phyloP scores from a whole-genome alignment of 768 basidiomycete genomes.

The Trametopsis cervina region DNA sequence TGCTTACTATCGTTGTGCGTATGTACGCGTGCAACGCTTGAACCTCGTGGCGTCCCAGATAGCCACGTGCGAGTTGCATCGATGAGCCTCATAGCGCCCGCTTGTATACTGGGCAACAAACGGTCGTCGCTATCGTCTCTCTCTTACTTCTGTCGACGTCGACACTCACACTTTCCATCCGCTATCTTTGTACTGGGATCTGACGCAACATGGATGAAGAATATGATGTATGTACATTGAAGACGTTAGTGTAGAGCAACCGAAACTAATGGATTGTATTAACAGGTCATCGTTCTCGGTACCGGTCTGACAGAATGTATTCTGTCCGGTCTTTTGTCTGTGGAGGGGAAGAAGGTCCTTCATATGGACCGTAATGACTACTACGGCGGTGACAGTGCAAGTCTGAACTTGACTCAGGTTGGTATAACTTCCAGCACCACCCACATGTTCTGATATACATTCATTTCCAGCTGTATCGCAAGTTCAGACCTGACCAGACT shows the following conservation, averaged over 20 bases:
- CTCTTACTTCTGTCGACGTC: constrained; percentile 10
- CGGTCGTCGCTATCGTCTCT: not conserved
- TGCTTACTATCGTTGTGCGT: no score
- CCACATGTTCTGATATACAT: constrained; percentile 13
- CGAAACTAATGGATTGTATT: constrained; percentile 5
- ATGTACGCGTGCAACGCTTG: not conserved
- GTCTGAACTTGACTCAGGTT: constrained; percentile 95
- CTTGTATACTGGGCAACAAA: constrained; percentile 10
- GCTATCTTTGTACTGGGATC: constrained; percentile 16
- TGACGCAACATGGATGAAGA: constrained; percentile 86
- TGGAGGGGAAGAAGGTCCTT: constrained; percentile 98
- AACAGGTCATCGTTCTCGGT: constrained; percentile 83
- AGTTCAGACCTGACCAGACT: constrained; percentile 76
- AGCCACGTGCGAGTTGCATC: constrained; percentile 14
- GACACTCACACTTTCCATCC: constrained; percentile 21
- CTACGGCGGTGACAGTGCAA: constrained; percentile 96
- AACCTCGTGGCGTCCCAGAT: not conserved
- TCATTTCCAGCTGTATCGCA: constrained; percentile 75
- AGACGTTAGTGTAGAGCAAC: not conserved
- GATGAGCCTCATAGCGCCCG: constrained; percentile 11
- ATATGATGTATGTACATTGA: constrained; percentile 66
- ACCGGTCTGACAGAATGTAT: constrained; percentile 99
- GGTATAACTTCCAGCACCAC: constrained; percentile 15
- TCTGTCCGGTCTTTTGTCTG: constrained; percentile 95
- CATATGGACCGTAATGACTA: constrained; percentile 99